Conservation (phyloP, 83 land plant genomes). For the Picea mariana region DNA sequence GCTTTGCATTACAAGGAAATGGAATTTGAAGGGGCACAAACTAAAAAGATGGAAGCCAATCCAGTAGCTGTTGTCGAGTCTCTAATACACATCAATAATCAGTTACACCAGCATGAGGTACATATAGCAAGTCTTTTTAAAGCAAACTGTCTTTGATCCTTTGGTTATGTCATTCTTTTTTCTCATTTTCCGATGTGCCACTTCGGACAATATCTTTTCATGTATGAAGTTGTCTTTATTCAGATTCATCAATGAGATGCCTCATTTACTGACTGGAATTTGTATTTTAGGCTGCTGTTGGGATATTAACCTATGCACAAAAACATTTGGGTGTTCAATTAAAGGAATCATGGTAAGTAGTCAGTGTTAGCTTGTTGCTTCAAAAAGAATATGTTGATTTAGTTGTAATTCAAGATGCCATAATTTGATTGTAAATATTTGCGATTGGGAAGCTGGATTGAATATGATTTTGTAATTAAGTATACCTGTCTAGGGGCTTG, state of each 20-base stretch:
- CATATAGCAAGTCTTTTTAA: background rate
- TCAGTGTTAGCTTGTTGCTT: too few relatives aligned
- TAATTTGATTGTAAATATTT: background rate
- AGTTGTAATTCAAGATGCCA: too few relatives aligned
- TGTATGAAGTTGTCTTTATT: background rate
- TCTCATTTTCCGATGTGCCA: background rate
- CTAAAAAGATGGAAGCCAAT: constrained; percentile 81
- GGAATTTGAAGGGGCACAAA: constrained; percentile 94
- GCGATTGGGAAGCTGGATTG: background rate
- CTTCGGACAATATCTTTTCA: background rate
- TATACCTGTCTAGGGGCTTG: background rate
- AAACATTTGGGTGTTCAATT: constrained; percentile 84
- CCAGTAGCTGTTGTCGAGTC: constrained; percentile 97
- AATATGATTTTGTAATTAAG: background rate
- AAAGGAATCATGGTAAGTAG: constrained; percentile 92
- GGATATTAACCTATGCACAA: constrained; percentile 95
- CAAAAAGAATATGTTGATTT: too few relatives aligned
- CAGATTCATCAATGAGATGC: background rate
- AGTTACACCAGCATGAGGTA: constrained; percentile 99
- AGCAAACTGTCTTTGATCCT: background rate
- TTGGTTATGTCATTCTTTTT: background rate
- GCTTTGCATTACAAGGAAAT: constrained; percentile 99
- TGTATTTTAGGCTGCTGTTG: constrained; percentile 87
- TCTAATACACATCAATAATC: constrained; percentile 98
- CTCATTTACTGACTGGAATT: constrained; percentile 4